Conservation (phyloP, 306 rosid genomes). For the Trifolium dubium region DNA sequence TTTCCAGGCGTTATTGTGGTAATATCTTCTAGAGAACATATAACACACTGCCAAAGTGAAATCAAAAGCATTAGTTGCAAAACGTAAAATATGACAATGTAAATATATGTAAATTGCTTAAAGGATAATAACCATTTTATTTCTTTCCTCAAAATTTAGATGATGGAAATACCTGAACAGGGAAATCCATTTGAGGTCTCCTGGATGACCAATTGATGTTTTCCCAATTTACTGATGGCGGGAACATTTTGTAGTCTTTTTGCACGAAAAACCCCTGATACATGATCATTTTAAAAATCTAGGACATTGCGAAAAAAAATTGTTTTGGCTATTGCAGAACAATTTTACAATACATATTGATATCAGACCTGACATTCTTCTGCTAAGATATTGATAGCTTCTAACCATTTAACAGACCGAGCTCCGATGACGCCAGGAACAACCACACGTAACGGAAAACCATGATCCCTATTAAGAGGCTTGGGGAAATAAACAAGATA, state of each 20-base stretch:
- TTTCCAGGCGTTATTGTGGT: slow-evolving; percentile 72
- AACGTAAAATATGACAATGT: background rate
- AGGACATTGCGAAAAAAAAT: slow-evolving; percentile 10
- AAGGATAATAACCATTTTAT: background rate
- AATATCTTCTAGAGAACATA: slow-evolving; percentile 86
- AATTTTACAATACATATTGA: background rate
- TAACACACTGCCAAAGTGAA: slow-evolving; percentile 74
- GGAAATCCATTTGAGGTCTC: slow-evolving; percentile 97
- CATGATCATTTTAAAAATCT: slow-evolving; percentile 32
- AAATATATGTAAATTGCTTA: slow-evolving; percentile 10
- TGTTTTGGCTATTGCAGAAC: slow-evolving; percentile 1
- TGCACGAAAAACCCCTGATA: slow-evolving; percentile 96
- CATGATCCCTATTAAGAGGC: slow-evolving; percentile 95
- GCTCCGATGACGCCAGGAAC: slow-evolving; percentile 99
- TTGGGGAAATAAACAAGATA: slow-evolving; percentile 41
- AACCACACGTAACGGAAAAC: slow-evolving; percentile 84
- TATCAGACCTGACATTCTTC: slow-evolving; percentile 89
- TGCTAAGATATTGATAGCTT: slow-evolving; percentile 63
- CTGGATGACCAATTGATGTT: slow-evolving; percentile 87
- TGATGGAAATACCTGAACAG: slow-evolving; percentile 74
- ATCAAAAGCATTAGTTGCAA: slow-evolving; percentile 24
- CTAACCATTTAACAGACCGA: slow-evolving; percentile 97
- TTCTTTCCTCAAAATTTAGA: background rate
- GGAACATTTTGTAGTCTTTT: slow-evolving; percentile 98
- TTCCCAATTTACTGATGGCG: slow-evolving; percentile 93